Evolutionary conservation across 257 asterid genomes (phyloP).

Genomic region (Verbascum thapsus): DNA sequence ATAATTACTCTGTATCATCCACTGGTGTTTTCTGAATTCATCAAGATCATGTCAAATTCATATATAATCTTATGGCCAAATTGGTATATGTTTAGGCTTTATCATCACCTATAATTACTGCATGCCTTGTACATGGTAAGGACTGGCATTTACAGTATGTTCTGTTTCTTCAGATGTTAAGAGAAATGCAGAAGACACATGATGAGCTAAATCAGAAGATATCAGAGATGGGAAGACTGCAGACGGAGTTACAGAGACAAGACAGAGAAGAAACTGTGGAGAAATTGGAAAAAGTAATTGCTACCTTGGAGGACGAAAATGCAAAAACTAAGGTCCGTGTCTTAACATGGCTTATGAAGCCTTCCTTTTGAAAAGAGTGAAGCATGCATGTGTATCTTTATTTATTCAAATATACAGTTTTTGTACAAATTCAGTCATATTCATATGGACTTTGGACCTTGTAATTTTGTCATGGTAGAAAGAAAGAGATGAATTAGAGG

Average conservation of each 20-base stretch:
- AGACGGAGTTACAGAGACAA: conserved; percentile 58
- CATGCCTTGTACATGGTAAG: conserved; percentile 9
- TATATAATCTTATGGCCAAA: background rate
- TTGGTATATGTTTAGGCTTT: background rate
- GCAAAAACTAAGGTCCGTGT: conserved; percentile 61
- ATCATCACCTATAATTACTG: conserved; percentile 4
- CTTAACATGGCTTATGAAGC: conserved; percentile 30
- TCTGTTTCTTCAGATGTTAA: conserved; percentile 51
- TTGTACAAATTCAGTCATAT: conserved; percentile 24
- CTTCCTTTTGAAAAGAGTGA: conserved; percentile 9
- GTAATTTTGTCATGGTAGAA: conserved; percentile 56
- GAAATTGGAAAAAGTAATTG: conserved; percentile 54
- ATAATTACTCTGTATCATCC: background rate
- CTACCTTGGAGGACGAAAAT: conserved; percentile 71
- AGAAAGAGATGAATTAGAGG: conserved; percentile 71
- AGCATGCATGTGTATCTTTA: conserved; percentile 2
- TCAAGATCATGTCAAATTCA: conserved; percentile 21
- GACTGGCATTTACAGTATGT: no score
- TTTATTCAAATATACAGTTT: conserved; percentile 21
- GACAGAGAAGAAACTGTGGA: conserved; percentile 48
- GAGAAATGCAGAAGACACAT: conserved; percentile 52
- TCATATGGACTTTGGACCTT: conserved; percentile 35
- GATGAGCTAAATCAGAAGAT: conserved; percentile 69
- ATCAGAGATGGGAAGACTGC: conserved; percentile 62
- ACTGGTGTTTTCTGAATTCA: conserved; percentile 5